Evolutionary conservation across 495 filamentous ascomycete genomes (phyloP).

Genomic region (Aspergillus steynii): DNA sequence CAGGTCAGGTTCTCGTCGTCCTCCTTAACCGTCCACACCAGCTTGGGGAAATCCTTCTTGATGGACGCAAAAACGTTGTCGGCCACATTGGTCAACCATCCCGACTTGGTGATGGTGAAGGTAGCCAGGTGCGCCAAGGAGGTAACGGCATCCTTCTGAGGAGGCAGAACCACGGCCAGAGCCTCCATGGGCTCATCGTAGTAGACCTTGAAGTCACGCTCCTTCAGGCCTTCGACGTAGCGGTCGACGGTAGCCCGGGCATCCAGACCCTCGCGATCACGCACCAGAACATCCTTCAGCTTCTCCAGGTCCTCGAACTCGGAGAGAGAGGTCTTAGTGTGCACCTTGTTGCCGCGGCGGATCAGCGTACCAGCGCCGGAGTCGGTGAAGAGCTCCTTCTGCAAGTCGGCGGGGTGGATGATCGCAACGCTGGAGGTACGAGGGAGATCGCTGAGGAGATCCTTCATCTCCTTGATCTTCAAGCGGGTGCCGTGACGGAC

Average conservation of each 20-base stretch:
- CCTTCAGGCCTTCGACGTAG: slow-evolving; percentile 74
- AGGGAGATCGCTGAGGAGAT: slow-evolving; percentile 81
- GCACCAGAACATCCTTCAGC: slow-evolving; percentile 79
- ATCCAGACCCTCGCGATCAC: slow-evolving; percentile 84
- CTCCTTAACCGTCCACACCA: slow-evolving; percentile 96
- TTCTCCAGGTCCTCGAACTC: slow-evolving; percentile 77
- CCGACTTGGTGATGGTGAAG: slow-evolving; percentile 91
- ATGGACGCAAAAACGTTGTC: slow-evolving; percentile 95
- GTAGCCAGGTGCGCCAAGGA: slow-evolving; percentile 79
- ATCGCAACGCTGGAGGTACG: slow-evolving; percentile 95
- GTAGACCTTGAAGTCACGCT: slow-evolving; percentile 86
- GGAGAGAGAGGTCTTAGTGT: slow-evolving; percentile 68
- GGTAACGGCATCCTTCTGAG: slow-evolving; percentile 45
- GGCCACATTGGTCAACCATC: slow-evolving; percentile 94
- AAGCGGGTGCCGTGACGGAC: slow-evolving; percentile 92
- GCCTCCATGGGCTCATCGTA: slow-evolving; percentile 97
- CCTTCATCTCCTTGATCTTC: slow-evolving; percentile 99
- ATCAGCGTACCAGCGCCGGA: slow-evolving; percentile 95
- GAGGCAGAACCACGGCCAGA: slow-evolving; percentile 85
- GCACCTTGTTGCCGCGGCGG: slow-evolving; percentile 86
- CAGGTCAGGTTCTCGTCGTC: slow-evolving; percentile 97
- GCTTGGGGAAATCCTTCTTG: slow-evolving; percentile 87
- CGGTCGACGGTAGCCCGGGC: slow-evolving; percentile 81
- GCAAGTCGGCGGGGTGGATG: slow-evolving; percentile 90
- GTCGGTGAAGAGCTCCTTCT: slow-evolving; percentile 96